Base-by-base conservation (phyloP, 805 yeast species). In the Candida koratica region DNA sequence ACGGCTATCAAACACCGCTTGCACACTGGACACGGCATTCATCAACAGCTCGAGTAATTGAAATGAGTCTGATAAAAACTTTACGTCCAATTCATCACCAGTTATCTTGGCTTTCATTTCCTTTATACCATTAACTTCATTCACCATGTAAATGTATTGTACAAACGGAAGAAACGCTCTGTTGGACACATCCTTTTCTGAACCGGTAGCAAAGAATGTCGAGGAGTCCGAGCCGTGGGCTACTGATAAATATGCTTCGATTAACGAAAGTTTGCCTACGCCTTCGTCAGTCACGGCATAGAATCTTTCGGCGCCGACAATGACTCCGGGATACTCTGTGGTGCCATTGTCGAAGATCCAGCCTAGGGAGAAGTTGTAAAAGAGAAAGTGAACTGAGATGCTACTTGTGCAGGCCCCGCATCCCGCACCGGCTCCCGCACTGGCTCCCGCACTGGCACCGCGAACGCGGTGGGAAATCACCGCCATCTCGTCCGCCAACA, bases 241-340 rank as follows among this genome's bases (percentile, higher is more conserved):
- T 2, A 80, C 77, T 0, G 95, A 76, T 2, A 84, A 47, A 49
- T 77, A 87, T 3, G 86, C 83, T 29, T 80, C 84, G 34, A 75
- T 66, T 38, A 86, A 61, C 0, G 87, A 74, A 25, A 86, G 62
- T 43, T 80, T 79, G 2, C 95, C 95, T 26, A 75, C 57, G 6
- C 65, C 66, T 12, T 74, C 72, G 30, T 79, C 80, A 15, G 80
- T 71, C 0, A 79, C 74, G 1, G 86, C 77, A 43, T 79, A 83
- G 14, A 86, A 73, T 12, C 79, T 63, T 44, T 84, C 86, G 37
- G 83, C 85, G 0, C 97, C 97, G 19, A 78, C 42, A 25, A 84
- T 79, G n/a, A 86, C 51, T 8, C 96, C 96, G 0, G 87, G 87
- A 36, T 63, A 67, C 19, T 58, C 62, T 15, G 67, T 69, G n/a